Evolutionary conservation across 345 rosid species (phyloP), one percentile per base, ranked within the genome.

Genomic region (Hibiscus syriacus): DNA sequence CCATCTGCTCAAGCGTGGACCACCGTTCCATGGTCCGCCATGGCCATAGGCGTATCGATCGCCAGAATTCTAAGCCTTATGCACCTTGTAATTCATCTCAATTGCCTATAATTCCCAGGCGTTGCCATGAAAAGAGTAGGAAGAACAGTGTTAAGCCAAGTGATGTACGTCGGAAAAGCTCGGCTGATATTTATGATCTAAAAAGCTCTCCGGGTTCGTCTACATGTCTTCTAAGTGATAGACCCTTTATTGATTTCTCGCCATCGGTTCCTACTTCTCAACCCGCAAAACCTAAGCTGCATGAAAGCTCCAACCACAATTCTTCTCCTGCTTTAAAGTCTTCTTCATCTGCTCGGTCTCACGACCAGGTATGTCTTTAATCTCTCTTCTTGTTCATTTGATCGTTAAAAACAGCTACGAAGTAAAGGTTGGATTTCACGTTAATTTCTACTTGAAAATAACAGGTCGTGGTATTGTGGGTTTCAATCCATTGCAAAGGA

Each of bases 401-500:
- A 55, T 74, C 97, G 27, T 74, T 64, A 38, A 80, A 88, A 57
- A n/a, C 63, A 57, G 43, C 11, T 56, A 26, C 5, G 16, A 25
- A 23, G 32, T 30, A 29, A 27, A 57, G 23, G 41, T 45, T 46
- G 17, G 49, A 45, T 13, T 14, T 3, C 39, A 36, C 9, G 39
- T 36, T 45, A 45, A 45, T 3, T 16, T 14, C n/a, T 45, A 4
- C 14, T 45, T 14, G 16, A 13, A 23, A 14, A 39, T 70, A 38
- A 60, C 77, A 89, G 96, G 91, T 93, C 64, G 98, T 93, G 70
- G 91, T 90, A 59, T 78, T 93, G 77, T 79, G 85, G 80, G 94
- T 93, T 59, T 86, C 98, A 54, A 88, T 93, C 60, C 92, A 93
- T 69, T 93, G 98, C 87, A 87, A 86, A 73, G 98, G 97, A 11